Percentiles rank a stretch among this genome's conserved stretches.
These are phyloP conservation scores for Nannochloropsis gaditana DNA, from an alignment of 108 stramenopile species.

Conservation along the genomic window DNA sequence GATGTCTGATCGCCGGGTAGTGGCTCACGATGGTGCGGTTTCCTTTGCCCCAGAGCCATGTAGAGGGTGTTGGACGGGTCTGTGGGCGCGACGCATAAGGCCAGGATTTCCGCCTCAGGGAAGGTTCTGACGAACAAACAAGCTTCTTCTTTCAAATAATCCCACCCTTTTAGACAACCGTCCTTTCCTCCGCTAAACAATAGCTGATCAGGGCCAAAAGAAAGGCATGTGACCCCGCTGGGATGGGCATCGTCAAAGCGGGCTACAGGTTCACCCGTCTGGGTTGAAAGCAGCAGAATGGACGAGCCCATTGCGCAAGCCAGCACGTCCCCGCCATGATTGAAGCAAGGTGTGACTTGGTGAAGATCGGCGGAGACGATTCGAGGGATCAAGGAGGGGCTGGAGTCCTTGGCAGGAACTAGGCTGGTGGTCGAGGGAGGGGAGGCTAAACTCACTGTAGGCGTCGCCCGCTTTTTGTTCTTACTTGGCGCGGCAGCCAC, in stretches of 20 bases:
- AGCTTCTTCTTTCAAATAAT: constrained; percentile 12
- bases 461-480: background rate
- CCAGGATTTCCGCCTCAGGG: constrained; percentile 15
- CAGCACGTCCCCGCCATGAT: background rate
- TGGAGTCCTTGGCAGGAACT: background rate
- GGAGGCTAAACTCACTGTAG: background rate
- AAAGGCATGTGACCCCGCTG: background rate
- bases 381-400: background rate
- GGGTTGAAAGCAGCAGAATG: background rate
- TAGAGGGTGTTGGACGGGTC: constrained; percentile 19
- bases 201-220: background rate
- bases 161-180: background rate
- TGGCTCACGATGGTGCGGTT: background rate
- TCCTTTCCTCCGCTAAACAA: constrained; percentile 16
- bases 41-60: background rate
- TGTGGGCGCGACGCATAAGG: background rate
- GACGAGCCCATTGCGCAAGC: background rate
- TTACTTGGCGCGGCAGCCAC: background rate
- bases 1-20: too few relatives aligned
- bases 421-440: background rate
- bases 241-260: constrained; percentile 14
- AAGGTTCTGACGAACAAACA: background rate
- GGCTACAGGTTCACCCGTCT: background rate
- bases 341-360: background rate
- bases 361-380: background rate